These are phyloP conservation scores for Candida piceae DNA, from an alignment of 805 yeast genomes.

Conservation along the genomic window DNA sequence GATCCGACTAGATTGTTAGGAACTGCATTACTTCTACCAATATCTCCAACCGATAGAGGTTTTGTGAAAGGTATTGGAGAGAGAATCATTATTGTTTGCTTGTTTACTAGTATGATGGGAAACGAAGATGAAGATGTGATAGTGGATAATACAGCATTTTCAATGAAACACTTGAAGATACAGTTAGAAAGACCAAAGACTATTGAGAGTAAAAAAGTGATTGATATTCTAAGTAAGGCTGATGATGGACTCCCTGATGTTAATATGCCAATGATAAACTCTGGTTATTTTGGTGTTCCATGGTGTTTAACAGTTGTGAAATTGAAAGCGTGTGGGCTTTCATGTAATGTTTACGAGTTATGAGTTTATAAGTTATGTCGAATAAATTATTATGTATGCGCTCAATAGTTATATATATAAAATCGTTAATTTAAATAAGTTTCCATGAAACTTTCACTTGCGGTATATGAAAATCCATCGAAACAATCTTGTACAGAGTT, in stretches of 20 bases:
- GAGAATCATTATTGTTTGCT: constrained; percentile 47
- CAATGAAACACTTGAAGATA: constrained; percentile 41
- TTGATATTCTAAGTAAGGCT: neutral
- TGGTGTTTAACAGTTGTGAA: constrained; percentile 65
- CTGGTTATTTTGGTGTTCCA: constrained; percentile 77
- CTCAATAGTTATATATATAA: too few relatives aligned
- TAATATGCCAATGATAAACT: constrained; percentile 72
- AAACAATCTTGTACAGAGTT: constrained; percentile 26
- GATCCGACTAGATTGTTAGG: constrained; percentile 44
- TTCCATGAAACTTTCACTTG: constrained; percentile 35
- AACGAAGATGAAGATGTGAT: constrained; percentile 44
- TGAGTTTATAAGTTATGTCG: constrained; percentile 13
- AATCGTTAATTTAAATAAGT: constrained; percentile 10
- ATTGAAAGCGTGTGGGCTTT: constrained; percentile 31
- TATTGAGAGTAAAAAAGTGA: constrained; percentile 3
- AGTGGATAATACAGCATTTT: constrained; percentile 42
- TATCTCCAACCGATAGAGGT: constrained; percentile 29
- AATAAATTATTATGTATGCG: too few relatives aligned
- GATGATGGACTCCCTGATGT: constrained; percentile 17
- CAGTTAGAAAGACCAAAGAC: constrained; percentile 29
- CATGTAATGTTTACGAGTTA: constrained; percentile 45
- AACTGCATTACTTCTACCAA: constrained; percentile 41
- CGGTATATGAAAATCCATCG: constrained; percentile 42
- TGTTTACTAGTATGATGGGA: constrained; percentile 65
- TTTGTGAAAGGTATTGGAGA: constrained; percentile 22